Base-by-base conservation (phyloP, 495 filamentous ascomycete species). In the Penicillium manginii region DNA sequence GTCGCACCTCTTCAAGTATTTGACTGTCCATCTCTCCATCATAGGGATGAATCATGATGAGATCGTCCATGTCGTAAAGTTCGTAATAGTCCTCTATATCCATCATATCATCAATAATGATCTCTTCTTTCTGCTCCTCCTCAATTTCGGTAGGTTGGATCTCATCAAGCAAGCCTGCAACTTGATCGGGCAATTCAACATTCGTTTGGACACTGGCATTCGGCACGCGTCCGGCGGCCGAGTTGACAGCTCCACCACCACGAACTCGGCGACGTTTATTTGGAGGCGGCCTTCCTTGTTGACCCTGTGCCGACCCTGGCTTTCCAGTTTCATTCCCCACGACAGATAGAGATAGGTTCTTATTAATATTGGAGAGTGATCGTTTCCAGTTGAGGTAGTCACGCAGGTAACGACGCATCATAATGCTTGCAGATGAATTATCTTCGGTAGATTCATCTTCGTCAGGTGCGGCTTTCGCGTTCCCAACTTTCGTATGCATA, bases 1-100 rank as follows among this genome's bases (percentile, higher is more conserved):
- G 94, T 54, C 89, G 91, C 55, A 92, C 79, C 74, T 98, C 94
- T 69, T 98, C 96, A 2, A 98, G 82, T 19, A 98, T 80, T 71
- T 96, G 91, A 65, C 98, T 96, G 74, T 98, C 96, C 81, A 92
- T 90, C 68, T 98, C 94, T 10, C 92, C 94, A 67, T 91, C 89
- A 71, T 96, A 98, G 2, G 94, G 90, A 72, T 98, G 94, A 42
- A 97, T 80, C 48, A 97, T 84, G 19, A 97, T 82, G 22, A 98
- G 77, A 62, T 96, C 88, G 43, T 91, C 84, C 88, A 93, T 94
- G 46, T 97, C 92, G 68, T 92, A 97, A 19, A 97, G 83, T 70
- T 96, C 87, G 65, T 92, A 98, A 72, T 88, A 96, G 67, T 96
- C 88, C 52, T 91, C 89, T 70, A 92, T 90, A 83, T 96, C 91